A percentile compares a stretch with the other conserved stretches of the same genome.
Conservation (phyloP, 2,329 filamentous ascomycete species). For the Aspergillus quadricinctus region DNA sequence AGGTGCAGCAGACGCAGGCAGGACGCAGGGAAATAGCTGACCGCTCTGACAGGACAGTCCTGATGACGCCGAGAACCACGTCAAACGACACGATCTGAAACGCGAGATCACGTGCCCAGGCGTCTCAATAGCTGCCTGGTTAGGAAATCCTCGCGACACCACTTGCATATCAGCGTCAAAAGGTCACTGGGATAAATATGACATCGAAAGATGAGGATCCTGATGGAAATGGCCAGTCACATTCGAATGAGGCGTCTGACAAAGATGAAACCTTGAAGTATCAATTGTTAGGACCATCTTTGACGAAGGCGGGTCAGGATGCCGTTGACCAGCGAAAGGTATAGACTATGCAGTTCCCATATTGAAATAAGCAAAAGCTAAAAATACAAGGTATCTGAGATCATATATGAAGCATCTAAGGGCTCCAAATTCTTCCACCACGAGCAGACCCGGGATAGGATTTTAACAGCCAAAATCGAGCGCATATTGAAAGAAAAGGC, state of each 20-base stretch:
- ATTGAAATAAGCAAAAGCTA: conserved; percentile 1
- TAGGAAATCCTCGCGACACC: conserved; percentile 11
- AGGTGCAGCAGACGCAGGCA: conserved; percentile 9
- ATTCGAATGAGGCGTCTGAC: conserved; percentile 2
- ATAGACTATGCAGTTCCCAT: conserved; percentile 10
- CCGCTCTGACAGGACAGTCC: background rate
- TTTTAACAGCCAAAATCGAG: conserved; percentile 80
- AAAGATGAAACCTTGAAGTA: conserved; percentile 73
- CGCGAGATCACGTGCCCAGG: conserved; percentile 35
- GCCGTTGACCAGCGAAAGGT: conserved; percentile 87
- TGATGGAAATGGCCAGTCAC: conserved; percentile 4
- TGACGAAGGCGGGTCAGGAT: conserved; percentile 92
- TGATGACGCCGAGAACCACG: conserved; percentile 8
- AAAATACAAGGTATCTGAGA: conserved; percentile 70
- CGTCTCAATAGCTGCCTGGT: conserved; percentile 25
- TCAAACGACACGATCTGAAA: conserved; percentile 19
- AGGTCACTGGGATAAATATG: conserved; percentile 18
- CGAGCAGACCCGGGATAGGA: conserved; percentile 76
- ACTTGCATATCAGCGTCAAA: background rate
- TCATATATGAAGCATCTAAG: conserved; percentile 95
- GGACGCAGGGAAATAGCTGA: background rate
- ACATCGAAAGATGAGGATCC: conserved; percentile 15
- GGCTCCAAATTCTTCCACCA: conserved; percentile 95
- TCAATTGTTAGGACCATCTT: conserved; percentile 78
- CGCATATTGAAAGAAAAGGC: conserved; percentile 71